A percentile compares a stretch with the other conserved stretches of the same genome.
These are phyloP conservation scores for Penicillium sp. DNA, from an alignment of 2,329 filamentous ascomycete species.

Conservation along the genomic window DNA sequence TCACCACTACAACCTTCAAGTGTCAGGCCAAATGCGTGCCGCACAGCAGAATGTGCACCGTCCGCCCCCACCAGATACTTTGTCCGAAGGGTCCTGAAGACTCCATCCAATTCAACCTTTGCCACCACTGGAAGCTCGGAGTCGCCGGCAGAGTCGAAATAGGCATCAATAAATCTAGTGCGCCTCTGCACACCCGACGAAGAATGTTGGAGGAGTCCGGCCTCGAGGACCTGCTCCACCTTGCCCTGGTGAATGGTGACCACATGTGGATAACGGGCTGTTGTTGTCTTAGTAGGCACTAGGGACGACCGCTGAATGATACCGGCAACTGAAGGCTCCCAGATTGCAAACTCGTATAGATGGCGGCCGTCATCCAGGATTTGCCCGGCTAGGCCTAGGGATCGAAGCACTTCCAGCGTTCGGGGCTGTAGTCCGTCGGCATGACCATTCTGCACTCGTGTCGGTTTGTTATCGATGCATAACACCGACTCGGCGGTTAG, in stretches of 20 bases:
- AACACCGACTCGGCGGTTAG: constrained; percentile 35
- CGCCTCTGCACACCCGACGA: constrained; percentile 54
- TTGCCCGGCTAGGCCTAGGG: constrained; percentile 35
- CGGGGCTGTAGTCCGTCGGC: constrained; percentile 40
- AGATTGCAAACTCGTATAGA: constrained; percentile 54
- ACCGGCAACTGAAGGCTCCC: constrained; percentile 54
- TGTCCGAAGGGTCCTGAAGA: constrained; percentile 43
- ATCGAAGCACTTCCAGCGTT: constrained; percentile 39
- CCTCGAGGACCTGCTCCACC: constrained; percentile 64
- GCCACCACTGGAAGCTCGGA: constrained; percentile 31
- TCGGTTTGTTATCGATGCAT: constrained; percentile 38
- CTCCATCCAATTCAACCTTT: constrained; percentile 22
- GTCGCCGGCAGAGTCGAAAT: constrained; percentile 46
- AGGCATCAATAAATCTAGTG: constrained; percentile 58
- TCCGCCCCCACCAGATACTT: constrained; percentile 69
- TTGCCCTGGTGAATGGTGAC: constrained; percentile 64
- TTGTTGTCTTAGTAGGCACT: constrained; percentile 50
- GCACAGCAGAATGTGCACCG: constrained; percentile 62
- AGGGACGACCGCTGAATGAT: constrained; percentile 58
- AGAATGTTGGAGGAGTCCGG: constrained; percentile 57
- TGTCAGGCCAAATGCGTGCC: constrained; percentile 45
- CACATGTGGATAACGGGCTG: constrained; percentile 64
- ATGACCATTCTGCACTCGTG: constrained; percentile 35
- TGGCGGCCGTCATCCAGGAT: constrained; percentile 35
- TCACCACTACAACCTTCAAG: constrained; percentile 63